Conservation (phyloP, 768 basidiomycete genomes). For the Mycena venus region DNA sequence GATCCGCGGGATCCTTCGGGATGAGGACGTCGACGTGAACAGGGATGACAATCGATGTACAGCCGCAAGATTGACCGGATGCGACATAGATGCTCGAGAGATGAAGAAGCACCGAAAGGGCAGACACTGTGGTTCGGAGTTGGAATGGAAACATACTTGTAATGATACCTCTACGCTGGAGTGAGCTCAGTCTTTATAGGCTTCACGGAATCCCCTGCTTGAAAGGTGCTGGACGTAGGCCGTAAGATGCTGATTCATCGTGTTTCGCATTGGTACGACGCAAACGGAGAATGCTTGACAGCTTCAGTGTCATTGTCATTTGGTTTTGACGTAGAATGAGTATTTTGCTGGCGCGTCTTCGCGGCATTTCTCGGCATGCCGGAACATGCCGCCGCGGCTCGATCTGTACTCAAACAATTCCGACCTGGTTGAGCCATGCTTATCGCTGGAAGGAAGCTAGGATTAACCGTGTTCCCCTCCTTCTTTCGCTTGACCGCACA, state of each 20-base stretch:
- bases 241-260: constrained; percentile 8
- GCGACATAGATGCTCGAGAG: constrained; percentile 2
- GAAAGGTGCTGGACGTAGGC: background rate
- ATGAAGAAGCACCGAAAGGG: constrained; percentile 11
- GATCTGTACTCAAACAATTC: constrained; percentile 10
- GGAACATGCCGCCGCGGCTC: constrained; percentile 3
- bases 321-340: constrained; percentile 17
- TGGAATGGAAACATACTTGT: background rate
- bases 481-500: background rate
- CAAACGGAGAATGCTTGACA: constrained; percentile 3
- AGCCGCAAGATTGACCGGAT: background rate
- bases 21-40: too few relatives aligned
- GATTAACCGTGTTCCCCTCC: constrained; percentile 9
- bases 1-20: too few relatives aligned
- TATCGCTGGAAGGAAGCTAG: constrained; percentile 2
- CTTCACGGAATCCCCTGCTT: background rate
- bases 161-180: constrained; percentile 11
- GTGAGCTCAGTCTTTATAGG: constrained; percentile 19
- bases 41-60: background rate
- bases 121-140: constrained; percentile 9
- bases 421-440: constrained; percentile 5
- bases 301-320: constrained; percentile 13
- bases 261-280: constrained; percentile 4
- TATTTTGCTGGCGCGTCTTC: constrained; percentile 12
- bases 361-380: constrained; percentile 15